Percentiles rank a stretch among this genome's conserved stretches.
These are phyloP conservation scores for Pythium folliculosum DNA, from an alignment of 352 stramenopile species.

Conservation along the genomic window DNA sequence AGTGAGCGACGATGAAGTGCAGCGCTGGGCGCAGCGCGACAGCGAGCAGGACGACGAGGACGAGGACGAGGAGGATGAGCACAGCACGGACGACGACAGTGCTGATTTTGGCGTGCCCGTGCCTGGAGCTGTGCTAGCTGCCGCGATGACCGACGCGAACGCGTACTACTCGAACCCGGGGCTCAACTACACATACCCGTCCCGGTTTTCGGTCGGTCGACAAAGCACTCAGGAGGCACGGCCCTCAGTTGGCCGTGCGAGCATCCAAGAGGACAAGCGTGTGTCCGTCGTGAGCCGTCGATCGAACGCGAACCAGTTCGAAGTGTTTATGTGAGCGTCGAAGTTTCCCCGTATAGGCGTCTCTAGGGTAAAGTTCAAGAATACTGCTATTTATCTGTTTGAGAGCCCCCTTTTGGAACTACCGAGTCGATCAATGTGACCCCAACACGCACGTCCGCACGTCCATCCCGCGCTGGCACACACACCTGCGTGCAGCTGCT, in stretches of 20 bases:
- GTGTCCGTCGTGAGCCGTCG: conserved; percentile 21
- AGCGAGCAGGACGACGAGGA: conserved; percentile 30
- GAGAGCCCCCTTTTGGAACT: not conserved
- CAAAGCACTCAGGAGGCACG: not conserved
- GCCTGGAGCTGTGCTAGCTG: conserved; percentile 20
- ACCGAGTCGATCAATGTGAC: not conserved
- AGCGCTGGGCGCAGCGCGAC: conserved; percentile 30
- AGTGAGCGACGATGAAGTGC: conserved; percentile 29
- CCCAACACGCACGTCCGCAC: no score
- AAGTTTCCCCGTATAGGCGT: no score
- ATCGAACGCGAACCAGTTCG: conserved; percentile 25
- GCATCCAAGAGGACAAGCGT: conserved; percentile 23
- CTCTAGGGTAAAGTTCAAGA: not conserved
- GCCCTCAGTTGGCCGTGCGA: conserved; percentile 5
- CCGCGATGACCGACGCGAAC: conserved; percentile 24
- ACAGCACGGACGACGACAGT: conserved; percentile 14
- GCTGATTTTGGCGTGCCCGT: conserved; percentile 25
- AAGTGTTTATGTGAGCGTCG: conserved; percentile 28
- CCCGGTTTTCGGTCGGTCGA: conserved; percentile 14
- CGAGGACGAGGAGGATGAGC: conserved; percentile 20
- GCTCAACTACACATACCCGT: not conserved
- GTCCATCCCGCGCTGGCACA: no score
- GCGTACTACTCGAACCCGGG: conserved; percentile 22
- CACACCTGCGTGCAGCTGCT: no score
- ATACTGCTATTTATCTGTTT: conserved; percentile 32